Evolutionary conservation across 257 asterid genomes (phyloP), one percentile per base, ranked within the genome.

Genomic region (Hygrophila difformis): DNA sequence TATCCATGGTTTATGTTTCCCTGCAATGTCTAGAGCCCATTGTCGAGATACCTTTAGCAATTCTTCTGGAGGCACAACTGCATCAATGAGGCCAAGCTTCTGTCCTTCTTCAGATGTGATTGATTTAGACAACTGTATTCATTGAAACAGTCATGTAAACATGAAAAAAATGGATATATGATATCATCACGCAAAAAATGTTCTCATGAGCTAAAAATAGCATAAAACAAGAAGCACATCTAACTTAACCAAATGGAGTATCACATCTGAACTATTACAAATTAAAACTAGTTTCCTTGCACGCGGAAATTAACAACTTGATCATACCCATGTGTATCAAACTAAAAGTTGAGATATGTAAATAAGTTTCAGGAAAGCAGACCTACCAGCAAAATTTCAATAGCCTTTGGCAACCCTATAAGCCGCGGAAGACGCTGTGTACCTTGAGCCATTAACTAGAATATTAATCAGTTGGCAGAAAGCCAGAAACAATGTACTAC

Each of bases 401-500:
- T 61, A 51, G 97, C 94, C 67, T 86, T 82, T 33, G 86, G 70
- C 66, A 91, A 69, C 53, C 99, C 99, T 42, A 82, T 68, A 18
- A 91, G 89, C 79, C 97, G 78, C 21, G 99, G 99, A 62, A 91
- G 95, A 56, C 88, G 93, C 54, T 86, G 97, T 44, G 99, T 91
- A 37, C 99, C 99, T 91, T 56, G 62, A 52, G 46, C 28, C 47
- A 62, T 41, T 34, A n/a, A 42, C 12, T 39, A 59, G 54, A 23
- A 44, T 13, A 43, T 47, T 17, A 42, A 51, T 57, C 51, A 51
- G 23, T 56, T 47, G 23, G 56, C 43, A 17, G 29, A 21, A 55
- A n/a, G n/a, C n/a, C n/a, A n/a, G 35, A 55, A 61, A 58, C 7
- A n/a, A 44, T 15, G 8, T 40, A 45, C 42, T 60, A 22, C 14